A percentile compares a stretch with the other conserved stretches of the same genome.
Conservation (phyloP, 23 red algal species). For the Chondrus crispus region DNA sequence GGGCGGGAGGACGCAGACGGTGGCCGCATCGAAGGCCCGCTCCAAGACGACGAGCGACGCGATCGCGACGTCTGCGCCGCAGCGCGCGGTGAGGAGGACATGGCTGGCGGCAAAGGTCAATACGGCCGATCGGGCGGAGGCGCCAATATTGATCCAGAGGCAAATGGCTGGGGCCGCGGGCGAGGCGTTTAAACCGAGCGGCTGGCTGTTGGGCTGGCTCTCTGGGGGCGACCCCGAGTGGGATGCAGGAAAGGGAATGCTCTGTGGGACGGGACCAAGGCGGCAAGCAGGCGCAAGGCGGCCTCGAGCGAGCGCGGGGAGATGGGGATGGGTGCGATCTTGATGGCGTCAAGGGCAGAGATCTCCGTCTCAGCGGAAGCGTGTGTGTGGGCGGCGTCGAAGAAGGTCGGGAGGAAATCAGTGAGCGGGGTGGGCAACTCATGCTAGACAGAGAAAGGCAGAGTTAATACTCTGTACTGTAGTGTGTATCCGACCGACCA, state of each 20-base stretch:
- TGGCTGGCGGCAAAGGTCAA: conserved; percentile 10
- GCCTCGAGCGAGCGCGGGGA: background rate
- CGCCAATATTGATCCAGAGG: conserved; percentile 36
- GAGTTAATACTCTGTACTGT: too few species aligned
- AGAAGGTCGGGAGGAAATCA: conserved; percentile 14
- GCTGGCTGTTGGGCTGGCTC: background rate
- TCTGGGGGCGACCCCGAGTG: background rate
- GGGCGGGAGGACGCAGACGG: background rate
- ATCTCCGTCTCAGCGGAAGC: background rate
- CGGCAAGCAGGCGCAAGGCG: conserved; percentile 25
- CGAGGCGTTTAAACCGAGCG: background rate
- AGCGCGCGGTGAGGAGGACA: background rate
- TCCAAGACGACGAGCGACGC: conserved; percentile 3
- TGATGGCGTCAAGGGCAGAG: background rate
- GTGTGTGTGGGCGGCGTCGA: background rate
- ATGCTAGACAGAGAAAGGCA: too few species aligned
- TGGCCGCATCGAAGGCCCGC: conserved; percentile 29
- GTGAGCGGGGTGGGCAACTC: too few species aligned
- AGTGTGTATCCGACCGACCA: too few species aligned
- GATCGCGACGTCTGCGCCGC: conserved; percentile 15
- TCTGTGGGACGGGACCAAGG: conserved; percentile 18
- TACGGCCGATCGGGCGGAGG: background rate
- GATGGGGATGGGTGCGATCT: background rate
- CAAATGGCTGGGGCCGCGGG: background rate
- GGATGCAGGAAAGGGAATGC: background rate